Conservation (phyloP, 1,284 basidiomycete genomes). For the Apiotrichum mycotoxinovorans region DNA sequence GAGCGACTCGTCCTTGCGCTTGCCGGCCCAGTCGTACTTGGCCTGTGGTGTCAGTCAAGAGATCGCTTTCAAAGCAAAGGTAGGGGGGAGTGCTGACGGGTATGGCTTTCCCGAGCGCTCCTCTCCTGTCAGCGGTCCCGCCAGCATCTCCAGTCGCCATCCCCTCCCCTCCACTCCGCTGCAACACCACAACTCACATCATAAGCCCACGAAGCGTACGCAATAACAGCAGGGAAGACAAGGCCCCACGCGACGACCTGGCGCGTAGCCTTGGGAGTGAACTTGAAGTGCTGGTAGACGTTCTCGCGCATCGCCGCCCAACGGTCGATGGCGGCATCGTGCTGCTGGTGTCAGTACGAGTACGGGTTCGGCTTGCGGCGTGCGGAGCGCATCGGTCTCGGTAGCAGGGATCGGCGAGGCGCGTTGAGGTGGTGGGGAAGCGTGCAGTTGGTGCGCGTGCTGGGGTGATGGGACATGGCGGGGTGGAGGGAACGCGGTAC, state of each 20-base stretch:
- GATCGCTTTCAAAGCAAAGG: no score
- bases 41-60: constrained; percentile 17
- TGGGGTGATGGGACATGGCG: no score
- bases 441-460: no score
- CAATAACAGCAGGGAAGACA: constrained; percentile 41
- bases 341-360: constrained; percentile 47
- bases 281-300: constrained; percentile 72
- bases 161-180: background rate
- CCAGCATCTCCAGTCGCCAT: no score
- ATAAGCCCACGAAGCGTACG: constrained; percentile 23
- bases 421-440: no score
- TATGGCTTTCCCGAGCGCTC: no score
- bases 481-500: no score
- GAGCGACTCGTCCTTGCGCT: constrained; percentile 32
- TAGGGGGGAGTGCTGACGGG: no score
- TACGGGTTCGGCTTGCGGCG: no score
- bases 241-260: constrained; percentile 37
- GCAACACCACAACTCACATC: constrained; percentile 33
- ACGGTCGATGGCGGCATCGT: constrained; percentile 74
- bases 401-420: no score
- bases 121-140: no score
- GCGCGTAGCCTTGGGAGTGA: constrained; percentile 60
- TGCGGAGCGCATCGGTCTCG: no score
- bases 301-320: constrained; percentile 77
- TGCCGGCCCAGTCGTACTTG: constrained; percentile 47